These are phyloP conservation scores for Fusarium nematophilum DNA, from an alignment of 2,329 filamentous ascomycete genomes.

Conservation along the genomic window DNA sequence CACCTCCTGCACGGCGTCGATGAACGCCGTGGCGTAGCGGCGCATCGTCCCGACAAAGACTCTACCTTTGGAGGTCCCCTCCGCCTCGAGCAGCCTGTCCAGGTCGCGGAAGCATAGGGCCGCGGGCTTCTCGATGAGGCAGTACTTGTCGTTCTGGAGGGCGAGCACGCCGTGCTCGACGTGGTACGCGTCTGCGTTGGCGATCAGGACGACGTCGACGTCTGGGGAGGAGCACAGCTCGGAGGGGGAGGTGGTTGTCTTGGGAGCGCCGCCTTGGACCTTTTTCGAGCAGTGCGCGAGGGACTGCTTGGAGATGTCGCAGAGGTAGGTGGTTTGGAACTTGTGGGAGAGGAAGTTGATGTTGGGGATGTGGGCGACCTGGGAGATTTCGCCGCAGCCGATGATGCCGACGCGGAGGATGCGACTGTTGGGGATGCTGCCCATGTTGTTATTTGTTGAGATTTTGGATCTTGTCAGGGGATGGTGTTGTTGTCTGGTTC, in stretches of 20 bases:
- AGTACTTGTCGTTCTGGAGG: slow-evolving; percentile 64
- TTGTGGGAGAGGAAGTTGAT: slow-evolving; percentile 56
- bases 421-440: too few relatives aligned
- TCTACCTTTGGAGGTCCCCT: slow-evolving; percentile 53
- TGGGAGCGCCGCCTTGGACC: slow-evolving; percentile 33
- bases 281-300: slow-evolving; percentile 42
- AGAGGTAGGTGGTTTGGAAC: slow-evolving; percentile 61
- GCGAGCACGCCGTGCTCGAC: slow-evolving; percentile 62
- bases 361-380: slow-evolving; percentile 65
- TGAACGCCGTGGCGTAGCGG: slow-evolving; percentile 68
- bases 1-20: slow-evolving; percentile 65
- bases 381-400: too few relatives aligned
- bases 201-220: slow-evolving; percentile 66
- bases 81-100: slow-evolving; percentile 60
- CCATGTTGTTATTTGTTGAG: too few relatives aligned
- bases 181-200: slow-evolving; percentile 66
- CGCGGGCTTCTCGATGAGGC: slow-evolving; percentile 70
- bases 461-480: too few relatives aligned
- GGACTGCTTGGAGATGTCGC: slow-evolving; percentile 58
- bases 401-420: too few relatives aligned
- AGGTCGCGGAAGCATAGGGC: slow-evolving; percentile 60
- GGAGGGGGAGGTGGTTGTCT: slow-evolving; percentile 51
- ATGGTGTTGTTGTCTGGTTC: too few relatives aligned
- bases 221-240: slow-evolving; percentile 56
- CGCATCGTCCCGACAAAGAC: slow-evolving; percentile 72